Evolutionary conservation across 2,329 filamentous ascomycete genomes (phyloP), one percentile per base, ranked within the genome.

Genomic region (Calonectria montana): DNA sequence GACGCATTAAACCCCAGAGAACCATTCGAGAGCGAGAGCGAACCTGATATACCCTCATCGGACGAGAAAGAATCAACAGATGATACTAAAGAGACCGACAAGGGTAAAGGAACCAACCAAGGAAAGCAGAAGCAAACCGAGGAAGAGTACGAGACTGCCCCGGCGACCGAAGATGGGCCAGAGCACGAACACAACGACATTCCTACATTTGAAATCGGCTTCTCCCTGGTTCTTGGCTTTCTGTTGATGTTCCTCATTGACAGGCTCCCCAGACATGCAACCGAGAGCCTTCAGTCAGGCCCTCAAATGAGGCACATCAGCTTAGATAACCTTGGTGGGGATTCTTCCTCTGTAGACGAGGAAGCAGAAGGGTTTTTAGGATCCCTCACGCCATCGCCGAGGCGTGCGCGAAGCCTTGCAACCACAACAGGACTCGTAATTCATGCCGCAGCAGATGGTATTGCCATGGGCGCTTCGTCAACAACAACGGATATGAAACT

Each of bases 231-330:
- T 67, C 86, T 94, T 18, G 97, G 97, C 15, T 99, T 98, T 83
- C 91, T 98, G 69, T 89, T 98, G 75, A 99, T 99, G 97, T 98
- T 98, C 81, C 89, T 99, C 25, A 93, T 99, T 80, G 96, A 99
- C 83, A 92, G 94, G 64, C 84, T 97, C 10, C 95, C 95, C 9
- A 91, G 91, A 47, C 93, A 95, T 81, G 91, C 92, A 7, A 89
- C 90, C 1, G 88, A 94, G 23, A 88, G 89, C 47, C 85, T 94
- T 43, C 91, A 92, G 78, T 86, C 89, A 23, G 88, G 89, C 43
- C 91, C 93, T 16, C 88, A 91, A 65, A 94, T 93, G 18, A 92
- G 95, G 75, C 95, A 98, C 80, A 97, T 98, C 78, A 97, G 94
- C 69, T 88, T 98, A 50, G 94, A 97, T 77, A 94, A 96, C 76